Evolutionary conservation across 2,329 filamentous ascomycete genomes (phyloP), one percentile per base, ranked within the genome.

Genomic region (Graphiopsis chlorocephala): DNA sequence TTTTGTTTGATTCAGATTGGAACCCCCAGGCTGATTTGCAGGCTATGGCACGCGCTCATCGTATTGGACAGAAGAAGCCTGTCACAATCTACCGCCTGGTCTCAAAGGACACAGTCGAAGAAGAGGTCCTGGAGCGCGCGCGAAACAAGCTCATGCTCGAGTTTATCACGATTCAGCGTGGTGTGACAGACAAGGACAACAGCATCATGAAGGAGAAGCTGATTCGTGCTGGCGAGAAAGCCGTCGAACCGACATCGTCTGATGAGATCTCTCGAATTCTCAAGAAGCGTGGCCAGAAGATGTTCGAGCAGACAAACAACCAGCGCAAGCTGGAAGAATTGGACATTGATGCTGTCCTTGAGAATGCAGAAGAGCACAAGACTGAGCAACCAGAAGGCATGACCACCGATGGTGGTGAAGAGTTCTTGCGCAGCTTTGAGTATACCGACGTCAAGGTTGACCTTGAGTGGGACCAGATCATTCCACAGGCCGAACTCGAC

Each of bases 1-100:
- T 99, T 72, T 90, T 99, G 52, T 99, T 98, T 72, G 96, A 99
- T 77, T 98, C 95, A 0, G 93, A 97, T 74, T 99, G 96, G 95
- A 99, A 99, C 71, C 96, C 95, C 20, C 95, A 99, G 77, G 95
- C 95, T 7, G 96, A 99, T 82, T 81, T 99, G 70, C 95, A 99
- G 77, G 95, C 95, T 47, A 99, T 99, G 95, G 95, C 95, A 65
- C 90, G 95, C 78, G 96, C 96, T 65, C 96, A 99, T 79, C 91
- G 95, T 77, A 99, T 99, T 69, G 95, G 95, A 2, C 95, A 99
- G 76, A 97, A 95, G 76, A 93, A 89, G 68, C 94, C 95, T 7
- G 95, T 99, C 69, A 98, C 91, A 69, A 94, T 99, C 60, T 99
- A 98, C 75, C 90, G 96, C 38, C 85, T 99, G 7, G 94, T 99